Base-by-base conservation (phyloP, 2,329 filamentous ascomycete genomes). In the Aureobasidium sp. region DNA sequence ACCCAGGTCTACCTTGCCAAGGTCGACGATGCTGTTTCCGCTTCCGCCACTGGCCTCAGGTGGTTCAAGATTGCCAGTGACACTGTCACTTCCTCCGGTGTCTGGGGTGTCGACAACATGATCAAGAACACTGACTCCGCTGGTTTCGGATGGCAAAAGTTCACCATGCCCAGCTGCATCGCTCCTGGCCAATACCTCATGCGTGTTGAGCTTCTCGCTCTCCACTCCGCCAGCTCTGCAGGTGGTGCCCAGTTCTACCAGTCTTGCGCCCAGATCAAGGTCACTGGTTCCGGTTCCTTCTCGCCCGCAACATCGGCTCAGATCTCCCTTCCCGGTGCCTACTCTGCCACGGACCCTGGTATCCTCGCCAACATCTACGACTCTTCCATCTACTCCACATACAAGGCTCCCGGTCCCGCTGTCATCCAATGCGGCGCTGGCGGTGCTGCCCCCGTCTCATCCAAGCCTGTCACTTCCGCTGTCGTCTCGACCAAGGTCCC, bases 61-160 rank as follows among this genome's bases (percentile, higher is more conserved):
- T 87, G 82, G 83, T 87, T 87, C 79, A 88, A 88, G 78, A 81
- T 87, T 67, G 84, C 81, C 69, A 79, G 84, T 67, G 79, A 84
- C 68, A 81, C 82, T 3, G 82, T 82, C 47, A 81, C 81, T n/a
- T 76, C 76, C 48, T 74, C 75, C 15, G 83, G 85, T 69, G 79
- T 81, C 71, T 86, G 85, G 84, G 84, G 81, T 25, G 84, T 85
- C 54, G 73, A 76, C 40, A 69, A 71, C 42, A 68, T 81, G 65
- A 79, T 80, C 67, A 51, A 48, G 20, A 48, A 48, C 63, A 59
- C 53, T 29, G 61, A 64, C 43, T 45, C 61, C 23, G 70, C 64
- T 65, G 77, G 77, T 64, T 80, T 78, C 61, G 78, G 85, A 38
- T 53, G 67, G 59, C 59, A 62, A 9, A 62, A 62, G 75, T 71